Evolutionary conservation across 202 grass and related monocot genomes (phyloP).

Genomic region (Carex sylvatica): DNA sequence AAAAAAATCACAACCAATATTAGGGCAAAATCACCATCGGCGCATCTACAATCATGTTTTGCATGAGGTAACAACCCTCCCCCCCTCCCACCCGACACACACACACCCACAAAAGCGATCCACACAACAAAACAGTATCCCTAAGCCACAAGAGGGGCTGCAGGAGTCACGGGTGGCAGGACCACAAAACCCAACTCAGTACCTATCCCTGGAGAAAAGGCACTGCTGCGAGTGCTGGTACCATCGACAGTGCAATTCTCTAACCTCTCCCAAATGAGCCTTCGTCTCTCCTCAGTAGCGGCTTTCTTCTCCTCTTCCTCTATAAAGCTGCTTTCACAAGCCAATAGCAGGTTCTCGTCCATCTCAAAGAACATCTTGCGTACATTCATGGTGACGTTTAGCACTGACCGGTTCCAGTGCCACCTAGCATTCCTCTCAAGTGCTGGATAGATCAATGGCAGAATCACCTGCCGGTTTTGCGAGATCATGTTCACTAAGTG

Average conservation of each 20-base stretch:
- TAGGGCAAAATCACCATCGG: background rate
- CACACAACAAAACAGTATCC: conserved; percentile 26
- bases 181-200: conserved; percentile 27
- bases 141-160: conserved; percentile 55
- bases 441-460: conserved; percentile 70
- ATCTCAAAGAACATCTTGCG: conserved; percentile 82
- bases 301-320: conserved; percentile 74
- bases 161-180: conserved; percentile 24
- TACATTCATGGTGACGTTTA: conserved; percentile 78
- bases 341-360: conserved; percentile 68
- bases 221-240: background rate
- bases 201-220: conserved; percentile 36
- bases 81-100: background rate
- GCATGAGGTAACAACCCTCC: background rate
- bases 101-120: conserved; percentile 1
- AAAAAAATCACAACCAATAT: background rate
- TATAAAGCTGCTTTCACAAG: conserved; percentile 69
- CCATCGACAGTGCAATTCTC: conserved; percentile 28
- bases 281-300: conserved; percentile 43
- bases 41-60: conserved; percentile 6
- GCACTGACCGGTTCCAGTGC: conserved; percentile 82
- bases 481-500: conserved; percentile 73
- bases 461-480: conserved; percentile 72
- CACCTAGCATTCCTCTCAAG: conserved; percentile 65
- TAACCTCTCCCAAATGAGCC: conserved; percentile 77